Evolutionary conservation across 202 grass and related monocot genomes (phyloP).

Genomic region (Bolboschoenoplectus hybrid): DNA sequence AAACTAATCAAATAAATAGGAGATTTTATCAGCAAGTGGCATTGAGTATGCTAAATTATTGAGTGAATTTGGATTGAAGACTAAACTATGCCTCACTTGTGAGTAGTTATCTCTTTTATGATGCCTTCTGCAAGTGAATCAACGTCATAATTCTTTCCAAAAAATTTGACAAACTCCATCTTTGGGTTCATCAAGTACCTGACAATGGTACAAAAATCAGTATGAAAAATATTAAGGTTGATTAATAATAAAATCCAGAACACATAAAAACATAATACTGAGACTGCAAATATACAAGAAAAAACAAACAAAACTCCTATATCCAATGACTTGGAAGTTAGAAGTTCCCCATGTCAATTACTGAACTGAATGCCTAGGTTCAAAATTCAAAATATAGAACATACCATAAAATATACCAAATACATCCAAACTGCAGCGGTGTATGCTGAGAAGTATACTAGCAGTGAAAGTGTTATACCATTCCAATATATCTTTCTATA

Average conservation of each 20-base stretch:
- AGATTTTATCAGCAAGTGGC: neutral
- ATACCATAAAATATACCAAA: neutral
- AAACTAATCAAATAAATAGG: slow-evolving; percentile 10
- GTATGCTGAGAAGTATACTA: neutral
- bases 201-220: slow-evolving; percentile 32
- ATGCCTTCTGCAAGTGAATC: slow-evolving; percentile 66
- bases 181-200: slow-evolving; percentile 87
- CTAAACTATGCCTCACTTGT: slow-evolving; percentile 36
- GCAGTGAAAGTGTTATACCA: neutral
- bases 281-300: neutral
- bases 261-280: neutral
- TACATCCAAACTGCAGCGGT: neutral
- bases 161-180: slow-evolving; percentile 91
- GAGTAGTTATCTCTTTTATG: slow-evolving; percentile 61
- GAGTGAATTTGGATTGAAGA: neutral
- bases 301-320: neutral
- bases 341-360: neutral
- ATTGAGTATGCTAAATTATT: slow-evolving; percentile 22
- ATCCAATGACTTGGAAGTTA: neutral
- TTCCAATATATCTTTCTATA: neutral
- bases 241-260: neutral
- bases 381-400: neutral
- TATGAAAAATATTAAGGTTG: neutral
- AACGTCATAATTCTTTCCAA: slow-evolving; percentile 71
- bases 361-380: neutral